phyloP scores from a whole-genome alignment of 495 filamentous ascomycete genomes.

The Staphylotrichum longicolle region DNA sequence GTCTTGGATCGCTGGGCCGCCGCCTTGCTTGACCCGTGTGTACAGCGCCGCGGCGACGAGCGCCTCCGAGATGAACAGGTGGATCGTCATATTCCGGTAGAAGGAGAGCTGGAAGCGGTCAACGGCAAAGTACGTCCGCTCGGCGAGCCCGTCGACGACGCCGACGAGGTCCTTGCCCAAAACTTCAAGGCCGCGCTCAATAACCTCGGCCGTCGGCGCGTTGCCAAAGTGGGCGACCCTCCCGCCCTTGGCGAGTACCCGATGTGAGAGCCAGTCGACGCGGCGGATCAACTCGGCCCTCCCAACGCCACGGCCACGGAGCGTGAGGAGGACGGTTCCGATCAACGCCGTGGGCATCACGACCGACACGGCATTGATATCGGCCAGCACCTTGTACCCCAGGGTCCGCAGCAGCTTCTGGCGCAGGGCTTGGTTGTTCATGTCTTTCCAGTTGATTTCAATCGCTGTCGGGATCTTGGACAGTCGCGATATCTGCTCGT shows the following conservation, averaged over 20 bases:
- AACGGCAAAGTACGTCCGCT: conserved; percentile 88
- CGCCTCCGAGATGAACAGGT: conserved; percentile 90
- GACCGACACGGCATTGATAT: conserved; percentile 94
- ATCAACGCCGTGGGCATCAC: conserved; percentile 97
- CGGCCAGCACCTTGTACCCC: conserved; percentile 85
- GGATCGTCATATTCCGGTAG: conserved; percentile 98
- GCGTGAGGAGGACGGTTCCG: conserved; percentile 86
- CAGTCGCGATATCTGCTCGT: conserved; percentile 61
- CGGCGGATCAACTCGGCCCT: conserved; percentile 79
- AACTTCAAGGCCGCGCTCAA: conserved; percentile 86
- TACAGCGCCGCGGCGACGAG: conserved; percentile 88
- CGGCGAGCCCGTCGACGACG: conserved; percentile 69
- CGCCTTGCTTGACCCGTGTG: conserved; percentile 82
- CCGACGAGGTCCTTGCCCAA: conserved; percentile 86
- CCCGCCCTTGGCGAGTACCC: conserved; percentile 67
- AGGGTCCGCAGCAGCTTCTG: conserved; percentile 73
- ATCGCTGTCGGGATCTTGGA: conserved; percentile 40
- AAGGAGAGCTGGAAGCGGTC: conserved; percentile 96
- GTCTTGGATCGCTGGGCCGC: conserved; percentile 73
- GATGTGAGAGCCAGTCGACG: conserved; percentile 88
- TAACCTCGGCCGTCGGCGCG: conserved; percentile 71
- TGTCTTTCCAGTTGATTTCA: conserved; percentile 43
- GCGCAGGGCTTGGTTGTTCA: conserved; percentile 44
- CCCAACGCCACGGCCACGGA: conserved; percentile 89
- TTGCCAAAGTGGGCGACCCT: conserved; percentile 90